Evolutionary conservation across 2,329 filamentous ascomycete genomes (phyloP).

Genomic region (Amesomyces nigricolor): DNA sequence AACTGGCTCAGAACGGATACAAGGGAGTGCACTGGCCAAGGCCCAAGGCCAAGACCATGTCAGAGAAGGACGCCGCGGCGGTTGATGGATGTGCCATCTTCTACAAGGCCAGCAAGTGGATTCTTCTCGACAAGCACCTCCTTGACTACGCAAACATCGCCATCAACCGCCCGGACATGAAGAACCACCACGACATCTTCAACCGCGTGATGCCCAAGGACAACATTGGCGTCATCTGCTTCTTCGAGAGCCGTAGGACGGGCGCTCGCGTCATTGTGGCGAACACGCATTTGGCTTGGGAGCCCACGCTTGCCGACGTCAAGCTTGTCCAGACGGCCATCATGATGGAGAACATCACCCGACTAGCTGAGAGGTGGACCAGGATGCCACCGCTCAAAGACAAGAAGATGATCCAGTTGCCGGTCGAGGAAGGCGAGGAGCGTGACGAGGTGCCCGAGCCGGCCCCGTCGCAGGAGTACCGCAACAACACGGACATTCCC

Average conservation of each 20-base stretch:
- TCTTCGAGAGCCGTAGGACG: constrained; percentile 86
- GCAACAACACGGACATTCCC: constrained; percentile 80
- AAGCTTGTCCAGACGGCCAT: constrained; percentile 96
- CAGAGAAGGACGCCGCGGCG: constrained; percentile 76
- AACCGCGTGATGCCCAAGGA: constrained; percentile 98
- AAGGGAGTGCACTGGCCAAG: constrained; percentile 92
- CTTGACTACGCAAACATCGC: constrained; percentile 89
- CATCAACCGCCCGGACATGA: constrained; percentile 94
- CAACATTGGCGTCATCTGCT: constrained; percentile 87
- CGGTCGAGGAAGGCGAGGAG: constrained; percentile 41
- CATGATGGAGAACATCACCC: constrained; percentile 84
- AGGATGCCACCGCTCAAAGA: constrained; percentile 75
- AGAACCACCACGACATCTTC: constrained; percentile 94
- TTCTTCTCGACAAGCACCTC: constrained; percentile 87
- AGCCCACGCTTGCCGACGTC: constrained; percentile 83
- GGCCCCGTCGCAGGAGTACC: constrained; percentile 79
- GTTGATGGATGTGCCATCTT: constrained; percentile 97
- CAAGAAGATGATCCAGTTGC: constrained; percentile 57
- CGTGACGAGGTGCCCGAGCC: constrained; percentile 55
- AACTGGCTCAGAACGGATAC: constrained; percentile 81
- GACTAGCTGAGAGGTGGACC: constrained; percentile 78
- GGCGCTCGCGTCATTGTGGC: constrained; percentile 89
- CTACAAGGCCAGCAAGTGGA: constrained; percentile 92
- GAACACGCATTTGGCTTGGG: constrained; percentile 94
- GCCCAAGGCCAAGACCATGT: constrained; percentile 84